Base-by-base conservation (phyloP, 1,284 basidiomycete genomes). In the Boletus semigastroideus region DNA sequence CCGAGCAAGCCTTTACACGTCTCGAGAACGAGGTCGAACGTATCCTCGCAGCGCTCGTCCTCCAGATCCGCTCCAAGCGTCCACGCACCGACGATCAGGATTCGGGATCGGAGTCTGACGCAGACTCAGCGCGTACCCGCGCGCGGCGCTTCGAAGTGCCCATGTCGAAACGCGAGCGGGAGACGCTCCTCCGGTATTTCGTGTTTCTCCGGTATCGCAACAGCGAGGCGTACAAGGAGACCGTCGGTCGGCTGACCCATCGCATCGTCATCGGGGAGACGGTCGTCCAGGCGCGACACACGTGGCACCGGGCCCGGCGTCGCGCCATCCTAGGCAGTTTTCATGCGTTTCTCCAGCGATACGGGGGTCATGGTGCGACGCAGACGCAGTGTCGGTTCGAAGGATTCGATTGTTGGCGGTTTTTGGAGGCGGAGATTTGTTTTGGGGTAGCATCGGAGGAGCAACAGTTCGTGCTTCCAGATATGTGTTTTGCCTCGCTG, bases 141-240 rank as follows among this genome's bases (percentile, higher is more conserved):
- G 43, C 38, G 28, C 46, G 43, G 28, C 60, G 59, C 20, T 65
- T 62, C 42, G 65, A 67, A 41, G 7, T 70, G 1, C 6, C 66
- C 0, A 61, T 76, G 43, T 63, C 70, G n/a, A 66, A 66, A 28
- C 65, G 64, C 28, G 63, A 64, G 14, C 59, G 73, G 11, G 72
- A 75, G 42, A 62, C 59, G 20, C 57, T 82, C 2, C 68, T 76
- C 16, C 76, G 74, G 54, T 83, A 77, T 58, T 72, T 82, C 43
- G 67, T 75, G 10, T 82, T 83, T 53, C 65, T 83, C 2, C 74
- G 80, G 22, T 83, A 80, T 55, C 71, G 82, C 14, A 83, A 83
- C 53, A 74, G 78, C 58, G 61, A 68, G 9, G 70, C 68, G 19
- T 83, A 80, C 56, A 58, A 60, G 13, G 61, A 72, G 34, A 73